Base-by-base conservation (phyloP, 148 eudicot species). In the Vaccinium darrowii region DNA sequence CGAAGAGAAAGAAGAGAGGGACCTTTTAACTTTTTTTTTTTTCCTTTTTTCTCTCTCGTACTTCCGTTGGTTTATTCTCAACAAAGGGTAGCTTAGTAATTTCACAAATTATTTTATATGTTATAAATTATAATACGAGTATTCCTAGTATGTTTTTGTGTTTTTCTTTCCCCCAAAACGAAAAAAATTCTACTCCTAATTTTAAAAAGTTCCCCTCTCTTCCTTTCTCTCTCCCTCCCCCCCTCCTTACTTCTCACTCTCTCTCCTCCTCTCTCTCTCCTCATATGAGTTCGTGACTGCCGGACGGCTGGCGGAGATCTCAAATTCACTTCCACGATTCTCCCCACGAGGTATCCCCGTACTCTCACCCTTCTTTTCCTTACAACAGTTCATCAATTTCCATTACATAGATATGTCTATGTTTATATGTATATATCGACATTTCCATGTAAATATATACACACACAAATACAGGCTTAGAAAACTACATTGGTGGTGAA, bases 161-260 rank as follows among this genome's bases (percentile, higher is more conserved):
- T 65, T 65, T 30, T 30, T 65, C 71, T 1, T 63, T 65, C 71
- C 71, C 71, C 39, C 43, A 12, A 52, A 47, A 58, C 75, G 15
- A 6, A 60, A 30, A 36, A 43, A 51, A 7, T 47, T 57, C 47
- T 43, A 43, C n/a, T n/a, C n/a, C n/a, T n/a, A n/a, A 54, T 86
- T 81, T 36, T 86, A 86, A 86, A 81, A 79, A 60, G 56, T 12
- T 82, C 90, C 89, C 86, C 86, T 33, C 11, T 88, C 88, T 79
- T 77, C 11, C 39, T 13, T 69, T 27, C 74, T 10, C 73, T 27
- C 81, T 83, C 74, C 39, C 9, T 67, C 73, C 33, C 72, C 5
- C 71, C 12, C 73, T 69, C 74, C 3, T n/a, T n/a, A n/a, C n/a
- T n/a, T n/a, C n/a, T n/a, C n/a, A n/a, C n/a, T n/a, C n/a, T n/a